A percentile compares a stretch with the other conserved stretches of the same genome.
phyloP scores from a whole-genome alignment of 2,329 filamentous ascomycete species.

The Cytospora piceae region DNA sequence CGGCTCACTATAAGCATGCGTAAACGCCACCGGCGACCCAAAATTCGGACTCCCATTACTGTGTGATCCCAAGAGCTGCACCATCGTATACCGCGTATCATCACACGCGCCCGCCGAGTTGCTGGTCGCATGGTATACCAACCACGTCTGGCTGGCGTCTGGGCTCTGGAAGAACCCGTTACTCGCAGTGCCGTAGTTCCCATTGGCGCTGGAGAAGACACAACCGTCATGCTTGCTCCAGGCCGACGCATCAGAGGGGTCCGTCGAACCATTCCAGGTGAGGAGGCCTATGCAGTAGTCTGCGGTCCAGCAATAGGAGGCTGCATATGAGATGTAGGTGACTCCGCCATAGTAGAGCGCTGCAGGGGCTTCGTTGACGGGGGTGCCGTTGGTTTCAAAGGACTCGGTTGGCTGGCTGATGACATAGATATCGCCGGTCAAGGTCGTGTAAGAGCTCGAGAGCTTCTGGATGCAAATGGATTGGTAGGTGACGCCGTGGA shows the following conservation, averaged over 20 bases:
- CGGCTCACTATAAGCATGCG: slow-evolving; percentile 17
- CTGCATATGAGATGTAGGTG: slow-evolving; percentile 58
- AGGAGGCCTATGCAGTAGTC: slow-evolving; percentile 58
- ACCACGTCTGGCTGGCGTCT: slow-evolving; percentile 57
- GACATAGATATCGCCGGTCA: slow-evolving; percentile 49
- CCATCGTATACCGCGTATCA: slow-evolving; percentile 57
- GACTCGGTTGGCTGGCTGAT: slow-evolving; percentile 54
- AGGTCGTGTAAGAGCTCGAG: slow-evolving; percentile 45
- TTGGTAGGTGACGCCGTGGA: slow-evolving; percentile 45
- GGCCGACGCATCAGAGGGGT: slow-evolving; percentile 47
- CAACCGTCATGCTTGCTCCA: slow-evolving; percentile 58
- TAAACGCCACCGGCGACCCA: slow-evolving; percentile 38
- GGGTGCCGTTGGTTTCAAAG: slow-evolving; percentile 54
- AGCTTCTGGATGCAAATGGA: slow-evolving; percentile 46
- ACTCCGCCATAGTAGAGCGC: slow-evolving; percentile 57
- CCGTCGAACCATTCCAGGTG: slow-evolving; percentile 54
- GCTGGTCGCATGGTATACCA: slow-evolving; percentile 58
- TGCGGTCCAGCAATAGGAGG: slow-evolving; percentile 60
- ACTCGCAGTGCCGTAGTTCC: slow-evolving; percentile 60
- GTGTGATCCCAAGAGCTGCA: slow-evolving; percentile 54
- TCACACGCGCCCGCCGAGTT: slow-evolving; percentile 55
- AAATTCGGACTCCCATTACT: slow-evolving; percentile 57
- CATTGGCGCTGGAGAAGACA: slow-evolving; percentile 56
- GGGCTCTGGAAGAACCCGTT: slow-evolving; percentile 63
- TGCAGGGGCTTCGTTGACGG: slow-evolving; percentile 60